Evolutionary conservation across 192 early-diverging fungal genomes (phyloP), one percentile per base, ranked within the genome.

Genomic region (Allomyces javanicus): DNA sequence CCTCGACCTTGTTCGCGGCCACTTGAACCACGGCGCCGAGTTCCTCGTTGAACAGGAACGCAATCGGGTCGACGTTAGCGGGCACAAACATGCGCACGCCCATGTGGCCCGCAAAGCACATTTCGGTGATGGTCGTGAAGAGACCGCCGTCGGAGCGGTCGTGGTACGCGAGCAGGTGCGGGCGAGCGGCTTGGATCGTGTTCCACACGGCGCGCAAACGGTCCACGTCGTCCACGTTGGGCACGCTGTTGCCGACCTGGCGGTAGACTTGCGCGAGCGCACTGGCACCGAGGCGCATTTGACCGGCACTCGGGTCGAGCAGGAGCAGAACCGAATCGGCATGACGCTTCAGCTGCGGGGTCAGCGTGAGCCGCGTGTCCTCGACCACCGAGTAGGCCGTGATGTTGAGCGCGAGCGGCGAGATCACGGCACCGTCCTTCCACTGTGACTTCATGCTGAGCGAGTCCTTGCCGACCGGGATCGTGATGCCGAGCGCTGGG

Each of bases 361-460:
- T 97, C 14, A 90, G 80, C 10, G 95, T 97, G 24, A 79, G 79
- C 69, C 91, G 85, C 24, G 81, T 81, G 76, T 99, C 87, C 19
- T 71, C 72, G n/a, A 97, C 97, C 3, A 90, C 85, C 25, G 86
- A 86, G 73, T 93, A 97, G 1, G 88, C 93, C 1, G 95, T 97
- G 62, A 99, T 87, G 69, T 90, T 89, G 44, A 97, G 78, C 64
- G 92, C 86, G 63, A 99, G 72, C 0, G 97, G 97, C 10, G 94
- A 88, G 4, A 89, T 94, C 22, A 97, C 90, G 33, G 75, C 67
- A 24, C 73, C 75, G n/a, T 69, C 68, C 63, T 81, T 68, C 92
- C 93, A 96, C 69, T 86, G 86, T 78, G 93, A 89, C 79, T 94
- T 92, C 96, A 99, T 99, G 50, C 90, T 93, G 94, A 97, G 94